phyloP scores from a whole-genome alignment of 2,329 filamentous ascomycete species.

The Leptosphaerulina australis region DNA sequence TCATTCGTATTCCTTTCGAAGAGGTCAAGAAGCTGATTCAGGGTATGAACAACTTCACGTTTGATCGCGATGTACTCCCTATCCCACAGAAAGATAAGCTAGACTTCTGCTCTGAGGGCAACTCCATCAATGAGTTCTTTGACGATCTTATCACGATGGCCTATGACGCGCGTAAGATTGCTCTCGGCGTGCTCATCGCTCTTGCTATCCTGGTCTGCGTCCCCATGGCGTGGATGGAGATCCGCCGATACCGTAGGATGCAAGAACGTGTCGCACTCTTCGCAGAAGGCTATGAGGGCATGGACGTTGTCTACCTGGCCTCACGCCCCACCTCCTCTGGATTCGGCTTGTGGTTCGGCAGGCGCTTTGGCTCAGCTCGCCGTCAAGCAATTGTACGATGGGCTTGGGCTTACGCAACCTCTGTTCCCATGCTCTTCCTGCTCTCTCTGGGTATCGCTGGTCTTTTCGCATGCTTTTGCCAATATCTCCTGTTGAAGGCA shows the following conservation, averaged over 20 bases:
- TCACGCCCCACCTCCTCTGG: conserved; percentile 78
- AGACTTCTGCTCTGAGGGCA: conserved; percentile 86
- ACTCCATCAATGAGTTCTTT: conserved; percentile 85
- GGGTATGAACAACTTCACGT: conserved; percentile 73
- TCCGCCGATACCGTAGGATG: conserved; percentile 76
- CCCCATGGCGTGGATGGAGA: conserved; percentile 81
- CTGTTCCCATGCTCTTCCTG: conserved; percentile 82
- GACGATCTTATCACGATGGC: conserved; percentile 69
- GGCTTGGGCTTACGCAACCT: conserved; percentile 87
- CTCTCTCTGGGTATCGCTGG: conserved; percentile 82
- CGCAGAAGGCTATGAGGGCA: conserved; percentile 71
- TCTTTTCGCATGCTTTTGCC: conserved; percentile 80
- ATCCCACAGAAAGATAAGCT: conserved; percentile 82
- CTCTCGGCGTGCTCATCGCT: conserved; percentile 75
- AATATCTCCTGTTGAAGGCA: conserved; percentile 75
- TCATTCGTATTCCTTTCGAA: conserved; percentile 80
- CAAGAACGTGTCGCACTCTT: conserved; percentile 72
- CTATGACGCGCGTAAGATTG: conserved; percentile 72
- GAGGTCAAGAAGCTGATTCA: conserved; percentile 75
- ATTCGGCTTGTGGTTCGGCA: conserved; percentile 72
- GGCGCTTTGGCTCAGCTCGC: conserved; percentile 66
- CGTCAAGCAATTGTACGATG: conserved; percentile 78
- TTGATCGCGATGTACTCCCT: conserved; percentile 79
- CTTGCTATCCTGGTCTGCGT: conserved; percentile 74
- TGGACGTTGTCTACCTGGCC: conserved; percentile 88